phyloP scores from a whole-genome alignment of 2,329 filamentous ascomycete species.

The Phialemoniopsis sp. region DNA sequence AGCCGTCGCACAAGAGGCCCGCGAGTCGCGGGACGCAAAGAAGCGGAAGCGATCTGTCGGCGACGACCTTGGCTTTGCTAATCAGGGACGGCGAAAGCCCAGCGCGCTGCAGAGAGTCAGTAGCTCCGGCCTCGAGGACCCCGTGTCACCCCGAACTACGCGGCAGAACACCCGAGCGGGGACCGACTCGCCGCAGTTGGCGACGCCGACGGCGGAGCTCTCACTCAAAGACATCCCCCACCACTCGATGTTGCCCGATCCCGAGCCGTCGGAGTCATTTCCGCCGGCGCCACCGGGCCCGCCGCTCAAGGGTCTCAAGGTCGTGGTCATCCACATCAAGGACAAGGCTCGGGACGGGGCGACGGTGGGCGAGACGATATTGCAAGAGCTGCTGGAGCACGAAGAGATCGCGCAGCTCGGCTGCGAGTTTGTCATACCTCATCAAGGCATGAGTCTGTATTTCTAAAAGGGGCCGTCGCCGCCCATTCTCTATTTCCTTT shows the following conservation, averaged over 20 bases:
- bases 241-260: constrained; percentile 1
- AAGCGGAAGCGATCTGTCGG: constrained; percentile 61
- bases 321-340: constrained; percentile 93
- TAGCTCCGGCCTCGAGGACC: constrained; percentile 30
- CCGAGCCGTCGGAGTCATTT: constrained; percentile 2
- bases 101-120: constrained; percentile 12
- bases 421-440: constrained; percentile 73
- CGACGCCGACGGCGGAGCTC: constrained; percentile 44
- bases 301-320: constrained; percentile 67
- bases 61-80: constrained; percentile 18
- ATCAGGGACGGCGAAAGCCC: constrained; percentile 14
- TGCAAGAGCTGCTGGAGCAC: constrained; percentile 63
- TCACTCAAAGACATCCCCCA: constrained; percentile 26
- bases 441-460: constrained; percentile 56
- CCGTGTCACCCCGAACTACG: constrained; percentile 47
- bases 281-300: constrained; percentile 14
- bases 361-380: constrained; percentile 59
- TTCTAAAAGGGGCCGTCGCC: constrained; percentile 27
- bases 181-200: constrained; percentile 34
- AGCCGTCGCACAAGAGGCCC: constrained; percentile 24
- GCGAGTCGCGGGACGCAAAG: constrained; percentile 39
- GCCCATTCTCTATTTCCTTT: not conserved
- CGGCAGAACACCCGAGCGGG: constrained; percentile 1
- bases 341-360: constrained; percentile 74
- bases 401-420: constrained; percentile 65